Base-by-base conservation (phyloP, 2,329 filamentous ascomycete genomes). In the Biscogniauxia marginata region DNA sequence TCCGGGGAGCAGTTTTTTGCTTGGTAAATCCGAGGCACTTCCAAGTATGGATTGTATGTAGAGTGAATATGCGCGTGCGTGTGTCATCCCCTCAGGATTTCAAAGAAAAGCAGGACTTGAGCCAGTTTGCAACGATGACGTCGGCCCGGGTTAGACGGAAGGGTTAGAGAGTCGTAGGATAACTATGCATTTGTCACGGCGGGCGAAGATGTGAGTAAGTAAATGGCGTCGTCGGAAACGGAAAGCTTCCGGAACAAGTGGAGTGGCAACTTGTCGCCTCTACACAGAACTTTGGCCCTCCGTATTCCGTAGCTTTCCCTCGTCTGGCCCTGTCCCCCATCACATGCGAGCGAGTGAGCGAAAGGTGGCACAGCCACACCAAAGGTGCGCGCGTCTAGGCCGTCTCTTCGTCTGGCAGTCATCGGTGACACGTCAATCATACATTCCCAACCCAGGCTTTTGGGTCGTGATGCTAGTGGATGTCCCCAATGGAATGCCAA, bases 181-280 rank as follows among this genome's bases (percentile, higher is more conserved):
- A 51, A 53, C 61, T 61, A 53, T 58, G 60, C 58, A 59, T 63
- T 58, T 59, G 52, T 58, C 56, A 58, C 21, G 18, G 47, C 45
- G 45, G 34, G 47, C 50, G 48, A 55, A 54, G 52, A 54, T 60
- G 50, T 55, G 58, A 48, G 55, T 46, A 57, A 53, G 50, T 50
- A 2, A 6, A 39, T 16, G 30, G 50, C 54, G 52, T 34, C 20
- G 50, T 61, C 58, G 49, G 58, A 64, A 66, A 58, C 56, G 62
- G 65, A 56, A 68, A 62, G 57, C 57, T 65, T 67, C 63, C 66
- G 65, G 65, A 67, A 67, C 52, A 55, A 67, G 63, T 67, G 64
- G 64, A 67, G 63, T 61, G 63, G 61, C 59, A 44, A 59, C 39
- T 51, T 43, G 20, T 47, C 20, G 4, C 48, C 53, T 50, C 53